Evolutionary conservation across 2,329 filamentous ascomycete genomes (phyloP).

Genomic region (Geosmithia flava): DNA sequence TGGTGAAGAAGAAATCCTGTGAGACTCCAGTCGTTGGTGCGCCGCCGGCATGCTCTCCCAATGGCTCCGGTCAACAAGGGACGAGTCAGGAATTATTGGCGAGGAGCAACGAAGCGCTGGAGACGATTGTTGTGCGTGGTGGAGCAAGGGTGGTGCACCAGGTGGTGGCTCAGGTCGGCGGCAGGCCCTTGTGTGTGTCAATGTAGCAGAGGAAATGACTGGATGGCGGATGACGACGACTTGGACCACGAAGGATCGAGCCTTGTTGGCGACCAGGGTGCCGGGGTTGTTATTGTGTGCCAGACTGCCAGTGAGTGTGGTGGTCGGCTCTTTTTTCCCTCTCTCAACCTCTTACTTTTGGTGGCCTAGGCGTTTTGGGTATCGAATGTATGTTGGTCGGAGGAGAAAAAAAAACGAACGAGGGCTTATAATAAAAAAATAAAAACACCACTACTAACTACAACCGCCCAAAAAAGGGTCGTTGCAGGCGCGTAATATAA

Average conservation of each 20-base stretch:
- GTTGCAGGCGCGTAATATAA: too few relatives aligned
- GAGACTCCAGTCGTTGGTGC: neutral
- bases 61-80: neutral
- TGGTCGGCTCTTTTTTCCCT: neutral
- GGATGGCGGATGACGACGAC: neutral
- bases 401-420: neutral
- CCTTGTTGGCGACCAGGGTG: neutral
- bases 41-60: neutral
- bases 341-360: neutral
- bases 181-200: neutral
- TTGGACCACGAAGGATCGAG: neutral
- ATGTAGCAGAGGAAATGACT: neutral
- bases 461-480: too few relatives aligned
- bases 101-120: neutral
- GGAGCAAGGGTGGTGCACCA: too few relatives aligned
- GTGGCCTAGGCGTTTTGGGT: too few relatives aligned
- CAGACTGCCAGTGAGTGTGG: too few relatives aligned
- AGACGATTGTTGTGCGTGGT: too few relatives aligned
- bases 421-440: neutral
- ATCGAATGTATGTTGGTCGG: too few relatives aligned
- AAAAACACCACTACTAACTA: too few relatives aligned
- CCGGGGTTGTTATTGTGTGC: neutral
- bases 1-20: neutral
- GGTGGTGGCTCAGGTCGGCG: too few relatives aligned
- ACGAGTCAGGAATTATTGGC: neutral